These are phyloP conservation scores for Cryphonectria carpinicola DNA, from an alignment of 2,329 filamentous ascomycete species.

Conservation along the genomic window DNA sequence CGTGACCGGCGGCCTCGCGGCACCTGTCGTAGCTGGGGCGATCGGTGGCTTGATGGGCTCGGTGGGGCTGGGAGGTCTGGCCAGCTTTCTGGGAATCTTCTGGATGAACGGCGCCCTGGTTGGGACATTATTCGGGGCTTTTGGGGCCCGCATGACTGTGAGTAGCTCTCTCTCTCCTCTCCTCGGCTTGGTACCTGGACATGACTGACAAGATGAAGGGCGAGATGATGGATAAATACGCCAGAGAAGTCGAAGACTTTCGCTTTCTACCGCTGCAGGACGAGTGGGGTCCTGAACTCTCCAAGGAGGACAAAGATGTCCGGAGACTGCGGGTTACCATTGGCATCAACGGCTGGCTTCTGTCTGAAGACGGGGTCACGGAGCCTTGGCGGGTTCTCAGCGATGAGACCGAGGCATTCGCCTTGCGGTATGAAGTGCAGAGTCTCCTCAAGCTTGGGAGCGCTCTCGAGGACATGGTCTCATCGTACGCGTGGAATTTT, in stretches of 20 bases:
- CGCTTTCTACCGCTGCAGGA: constrained; percentile 74
- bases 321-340: constrained; percentile 77
- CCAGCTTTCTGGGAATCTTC: constrained; percentile 82
- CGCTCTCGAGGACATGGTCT: constrained; percentile 71
- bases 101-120: constrained; percentile 86
- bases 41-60: constrained; percentile 84
- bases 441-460: constrained; percentile 77
- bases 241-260: constrained; percentile 82
- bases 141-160: constrained; percentile 74
- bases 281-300: constrained; percentile 42
- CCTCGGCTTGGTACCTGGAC: not conserved
- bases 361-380: constrained; percentile 72
- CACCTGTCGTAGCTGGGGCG: constrained; percentile 83
- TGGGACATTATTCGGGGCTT: constrained; percentile 85
- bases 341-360: constrained; percentile 86
- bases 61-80: constrained; percentile 82
- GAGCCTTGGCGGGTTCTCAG: constrained; percentile 79
- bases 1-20: constrained; percentile 87
- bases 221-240: constrained; percentile 85
- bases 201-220: constrained; percentile 48
- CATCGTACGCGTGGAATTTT: constrained; percentile 73
- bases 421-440: constrained; percentile 80
- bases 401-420: constrained; percentile 77
- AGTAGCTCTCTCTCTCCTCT: constrained; percentile 25
- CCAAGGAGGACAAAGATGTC: constrained; percentile 39